Evolutionary conservation across 495 filamentous ascomycete species (phyloP), one percentile per base, ranked within the genome.

Genomic region (Echria macrotheca): DNA sequence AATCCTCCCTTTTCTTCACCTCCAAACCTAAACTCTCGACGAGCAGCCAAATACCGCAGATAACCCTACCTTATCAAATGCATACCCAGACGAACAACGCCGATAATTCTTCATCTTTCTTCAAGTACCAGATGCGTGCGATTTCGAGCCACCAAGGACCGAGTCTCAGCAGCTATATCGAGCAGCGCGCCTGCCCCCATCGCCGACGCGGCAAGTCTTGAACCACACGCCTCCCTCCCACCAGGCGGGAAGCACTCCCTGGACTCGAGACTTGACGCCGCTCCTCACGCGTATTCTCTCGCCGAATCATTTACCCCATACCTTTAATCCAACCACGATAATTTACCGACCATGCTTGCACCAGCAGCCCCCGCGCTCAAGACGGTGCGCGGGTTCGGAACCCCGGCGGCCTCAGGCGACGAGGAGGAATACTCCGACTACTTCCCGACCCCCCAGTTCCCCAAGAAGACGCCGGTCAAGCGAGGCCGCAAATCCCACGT

Each of bases 371-470:
- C 81, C 32, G 87, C 89, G 33, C 70, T 82, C 52, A 84, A 76
- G 23, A 87, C 84, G 28, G 80, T 91, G 35, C 83, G 81, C 57
- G 89, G 89, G 5, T 91, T 94, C 57, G 58, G 62, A 12, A 90
- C 86, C n/a, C 87, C 89, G n/a, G 69, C 77, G n/a, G 79, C 78
- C 15, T 93, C 89, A 40, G 86, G 78, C 32, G 88, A 90, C 55
- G 90, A 95, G 59, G 89, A 23, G 59, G 89, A 38, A 11, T 11
- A 93, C 50, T 89, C 86, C 11, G 89, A 93, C 62, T 78, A 77
- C 53, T 70, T 63, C 56, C 44, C 52, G 31, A 62, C 67, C 25
- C 60, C 63, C 35, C 67, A 67, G 53, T 58, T 55, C 39, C 58
- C 60, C 53, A 59, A 62, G 29, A 63, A 64, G 57, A 38, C 54